These are phyloP conservation scores for Aquilaria malaccensis DNA, from an alignment of 345 rosid species.

Conservation along the genomic window DNA sequence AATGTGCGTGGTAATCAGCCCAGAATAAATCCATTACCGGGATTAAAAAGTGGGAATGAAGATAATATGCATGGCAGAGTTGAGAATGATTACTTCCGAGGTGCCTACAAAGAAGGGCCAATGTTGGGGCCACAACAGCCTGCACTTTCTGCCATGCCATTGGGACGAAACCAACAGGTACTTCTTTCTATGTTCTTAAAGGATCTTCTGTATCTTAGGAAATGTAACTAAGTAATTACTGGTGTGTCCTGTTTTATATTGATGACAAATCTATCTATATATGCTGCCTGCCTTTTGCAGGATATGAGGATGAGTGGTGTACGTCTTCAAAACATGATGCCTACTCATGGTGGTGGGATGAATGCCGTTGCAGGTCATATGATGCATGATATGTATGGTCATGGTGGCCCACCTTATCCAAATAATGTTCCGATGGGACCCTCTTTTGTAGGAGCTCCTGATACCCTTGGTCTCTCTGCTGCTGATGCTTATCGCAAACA, in stretches of 20 bases:
- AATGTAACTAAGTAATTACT: neutral
- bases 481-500: conserved; percentile 67
- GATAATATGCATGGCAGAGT: conserved; percentile 49
- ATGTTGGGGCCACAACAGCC: conserved; percentile 47
- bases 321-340: conserved; percentile 38
- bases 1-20: conserved; percentile 48
- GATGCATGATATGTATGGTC: conserved; percentile 42
- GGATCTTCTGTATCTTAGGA: neutral
- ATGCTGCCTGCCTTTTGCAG: conserved; percentile 27
- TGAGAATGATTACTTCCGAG: conserved; percentile 46
- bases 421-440: conserved; percentile 38
- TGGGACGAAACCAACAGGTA: conserved; percentile 46
- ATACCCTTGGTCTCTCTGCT: conserved; percentile 44
- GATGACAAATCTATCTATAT: conserved; percentile 2
- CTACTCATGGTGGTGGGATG: conserved; percentile 39
- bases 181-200: neutral
- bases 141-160: conserved; percentile 45
- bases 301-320: conserved; percentile 41
- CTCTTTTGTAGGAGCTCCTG: conserved; percentile 40
- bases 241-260: neutral
- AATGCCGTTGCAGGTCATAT: conserved; percentile 39
- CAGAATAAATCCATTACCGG: conserved; percentile 34
- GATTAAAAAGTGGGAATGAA: conserved; percentile 40
- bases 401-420: conserved; percentile 42
- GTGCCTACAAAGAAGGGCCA: conserved; percentile 50